phyloP scores from a whole-genome alignment of 2,329 filamentous ascomycete genomes.

The Phyllosticta citriasiana region DNA sequence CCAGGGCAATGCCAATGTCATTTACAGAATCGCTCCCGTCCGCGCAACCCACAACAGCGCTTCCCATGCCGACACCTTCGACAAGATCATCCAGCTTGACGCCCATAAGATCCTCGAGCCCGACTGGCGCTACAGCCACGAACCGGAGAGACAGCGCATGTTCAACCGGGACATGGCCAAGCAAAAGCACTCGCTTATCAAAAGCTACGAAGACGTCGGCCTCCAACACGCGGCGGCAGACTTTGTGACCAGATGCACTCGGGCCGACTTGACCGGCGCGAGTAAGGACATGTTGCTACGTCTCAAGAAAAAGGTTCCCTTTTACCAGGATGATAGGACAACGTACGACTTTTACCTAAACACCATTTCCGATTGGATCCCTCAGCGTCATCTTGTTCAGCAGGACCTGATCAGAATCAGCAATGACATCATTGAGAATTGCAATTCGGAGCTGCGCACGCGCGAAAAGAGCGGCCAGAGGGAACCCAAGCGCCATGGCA shows the following conservation, averaged over 20 bases:
- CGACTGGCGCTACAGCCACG: constrained; percentile 8
- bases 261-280: constrained; percentile 6
- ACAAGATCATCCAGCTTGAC: background rate
- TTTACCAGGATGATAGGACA: constrained; percentile 8
- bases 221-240: background rate
- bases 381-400: constrained; percentile 4
- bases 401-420: constrained; percentile 6
- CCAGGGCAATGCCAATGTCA: constrained; percentile 10
- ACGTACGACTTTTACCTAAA: constrained; percentile 9
- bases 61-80: background rate
- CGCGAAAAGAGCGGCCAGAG: constrained; percentile 1
- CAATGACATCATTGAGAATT: constrained; percentile 4
- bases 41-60: background rate
- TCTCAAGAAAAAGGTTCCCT: constrained; percentile 9
- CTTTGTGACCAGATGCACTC: background rate
- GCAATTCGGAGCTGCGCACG: constrained; percentile 2
- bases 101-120: constrained; percentile 2
- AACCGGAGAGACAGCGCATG: background rate
- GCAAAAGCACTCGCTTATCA: background rate
- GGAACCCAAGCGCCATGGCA: background rate
- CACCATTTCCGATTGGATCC: constrained; percentile 7
- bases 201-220: background rate
- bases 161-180: constrained; percentile 5
- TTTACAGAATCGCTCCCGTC: constrained; percentile 5
- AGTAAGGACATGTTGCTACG: constrained; percentile 6